A percentile compares a stretch with the other conserved stretches of the same genome.
Conservation (phyloP, 2,329 filamentous ascomycete species). For the Purpureocillium takamizusanense region DNA sequence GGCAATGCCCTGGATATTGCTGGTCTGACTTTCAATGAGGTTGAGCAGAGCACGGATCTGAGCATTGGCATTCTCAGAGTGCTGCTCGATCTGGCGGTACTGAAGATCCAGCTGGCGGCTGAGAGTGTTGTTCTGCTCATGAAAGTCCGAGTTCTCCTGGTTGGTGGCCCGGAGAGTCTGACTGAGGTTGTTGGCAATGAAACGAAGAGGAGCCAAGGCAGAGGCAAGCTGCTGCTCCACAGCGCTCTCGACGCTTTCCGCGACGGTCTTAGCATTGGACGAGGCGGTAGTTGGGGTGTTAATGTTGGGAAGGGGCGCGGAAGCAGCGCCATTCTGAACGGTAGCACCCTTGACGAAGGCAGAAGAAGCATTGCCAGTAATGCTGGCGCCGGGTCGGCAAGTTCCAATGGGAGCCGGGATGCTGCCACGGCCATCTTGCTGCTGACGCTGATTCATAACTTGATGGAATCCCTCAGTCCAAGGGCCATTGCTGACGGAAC, state of each 20-base stretch:
- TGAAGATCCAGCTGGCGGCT: constrained; percentile 18
- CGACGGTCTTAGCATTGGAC: background rate
- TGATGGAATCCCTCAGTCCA: constrained; percentile 3
- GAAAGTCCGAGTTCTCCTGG: constrained; percentile 9
- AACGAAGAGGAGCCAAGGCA: constrained; percentile 18
- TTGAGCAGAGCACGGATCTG: constrained; percentile 10
- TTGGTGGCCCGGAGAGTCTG: background rate
- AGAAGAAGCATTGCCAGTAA: too few relatives aligned
- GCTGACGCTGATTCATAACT: constrained; percentile 1
- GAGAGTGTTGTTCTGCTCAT: constrained; percentile 15
- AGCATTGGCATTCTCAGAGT: constrained; percentile 8
- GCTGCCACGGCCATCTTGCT: background rate
- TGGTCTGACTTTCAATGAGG: constrained; percentile 11
- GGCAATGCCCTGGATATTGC: background rate
- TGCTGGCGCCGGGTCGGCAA: background rate
- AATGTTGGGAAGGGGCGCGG: background rate
- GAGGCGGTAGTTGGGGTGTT: background rate
- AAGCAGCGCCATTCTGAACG: background rate
- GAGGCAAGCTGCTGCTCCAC: constrained; percentile 21
- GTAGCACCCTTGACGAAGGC: background rate
- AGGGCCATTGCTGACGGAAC: too few relatives aligned
- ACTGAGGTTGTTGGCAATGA: constrained; percentile 14
- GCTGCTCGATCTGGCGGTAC: constrained; percentile 10
- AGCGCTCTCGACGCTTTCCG: constrained; percentile 17
- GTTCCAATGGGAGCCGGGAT: background rate